These are phyloP conservation scores for Colletotrichum chrysophilum DNA, from an alignment of 2,329 filamentous ascomycete genomes.

Conservation along the genomic window DNA sequence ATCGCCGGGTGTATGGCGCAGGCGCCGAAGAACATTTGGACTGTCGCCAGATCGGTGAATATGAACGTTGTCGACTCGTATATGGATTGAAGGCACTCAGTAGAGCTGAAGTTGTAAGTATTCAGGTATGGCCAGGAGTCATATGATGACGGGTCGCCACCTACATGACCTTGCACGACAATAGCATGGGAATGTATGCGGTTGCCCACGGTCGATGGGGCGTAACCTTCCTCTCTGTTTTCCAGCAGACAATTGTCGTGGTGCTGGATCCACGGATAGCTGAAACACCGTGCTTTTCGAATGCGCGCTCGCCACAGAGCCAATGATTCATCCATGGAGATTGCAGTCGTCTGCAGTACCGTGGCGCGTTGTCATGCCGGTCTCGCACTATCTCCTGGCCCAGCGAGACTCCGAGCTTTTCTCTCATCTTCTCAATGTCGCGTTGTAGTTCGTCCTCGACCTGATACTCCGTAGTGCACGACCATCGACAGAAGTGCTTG, in stretches of 20 bases:
- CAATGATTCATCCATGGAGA: constrained; percentile 7
- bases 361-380: neutral
- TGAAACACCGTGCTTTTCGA: neutral
- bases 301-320: neutral
- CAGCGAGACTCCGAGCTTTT: neutral
- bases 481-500: constrained; percentile 17
- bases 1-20: neutral
- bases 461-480: constrained; percentile 9
- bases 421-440: neutral
- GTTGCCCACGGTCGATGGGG: neutral
- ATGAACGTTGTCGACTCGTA: constrained; percentile 9
- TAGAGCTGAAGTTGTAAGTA: neutral
- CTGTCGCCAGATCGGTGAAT: neutral
- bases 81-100: neutral
- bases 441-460: neutral
- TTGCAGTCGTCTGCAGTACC: neutral
- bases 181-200: neutral
- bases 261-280: neutral
- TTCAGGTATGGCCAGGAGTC: neutral
- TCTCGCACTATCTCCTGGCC: neutral
- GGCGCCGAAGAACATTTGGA: neutral
- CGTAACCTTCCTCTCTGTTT: neutral
- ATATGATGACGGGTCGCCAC: neutral
- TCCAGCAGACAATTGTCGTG: neutral
- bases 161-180: constrained; percentile 5